Evolutionary conservation across 257 asterid genomes (phyloP).

Genomic region (Scutellaria galericulata): DNA sequence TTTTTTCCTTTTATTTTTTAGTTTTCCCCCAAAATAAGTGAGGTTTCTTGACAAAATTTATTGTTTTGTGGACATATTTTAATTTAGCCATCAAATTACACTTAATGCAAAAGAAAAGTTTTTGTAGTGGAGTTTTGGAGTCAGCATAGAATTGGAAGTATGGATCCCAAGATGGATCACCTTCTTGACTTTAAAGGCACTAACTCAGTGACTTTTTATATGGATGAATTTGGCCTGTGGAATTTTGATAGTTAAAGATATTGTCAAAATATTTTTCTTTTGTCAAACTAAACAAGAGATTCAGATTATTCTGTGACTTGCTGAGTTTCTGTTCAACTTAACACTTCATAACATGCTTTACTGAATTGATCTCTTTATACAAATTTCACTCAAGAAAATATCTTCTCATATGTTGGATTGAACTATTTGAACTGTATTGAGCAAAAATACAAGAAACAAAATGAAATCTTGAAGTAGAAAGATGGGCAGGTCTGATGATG

Average conservation of each 20-base stretch:
- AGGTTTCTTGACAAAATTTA: not conserved
- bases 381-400: not conserved
- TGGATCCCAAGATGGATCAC: conserved; percentile 20
- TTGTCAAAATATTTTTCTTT: not conserved
- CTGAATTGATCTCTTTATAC: not conserved
- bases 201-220: not conserved
- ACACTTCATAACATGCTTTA: not conserved
- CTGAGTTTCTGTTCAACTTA: conserved; percentile 4
- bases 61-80: not conserved
- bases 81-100: conserved; percentile 7
- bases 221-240: conserved; percentile 13
- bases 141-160: conserved; percentile 12
- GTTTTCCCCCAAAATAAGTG: not conserved
- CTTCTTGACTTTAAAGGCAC: conserved; percentile 22
- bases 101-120: not conserved
- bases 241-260: not conserved
- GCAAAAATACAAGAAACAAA: not conserved
- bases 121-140: conserved; percentile 13
- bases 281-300: not conserved
- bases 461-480: not conserved
- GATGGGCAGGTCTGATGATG: no score
- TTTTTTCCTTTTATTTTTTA: conserved; percentile 12
- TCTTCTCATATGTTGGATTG: not conserved
- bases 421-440: not conserved
- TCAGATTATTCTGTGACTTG: conserved; percentile 4